Evolutionary conservation across 768 basidiomycete species (phyloP).

Genomic region (Pisolithus albus): DNA sequence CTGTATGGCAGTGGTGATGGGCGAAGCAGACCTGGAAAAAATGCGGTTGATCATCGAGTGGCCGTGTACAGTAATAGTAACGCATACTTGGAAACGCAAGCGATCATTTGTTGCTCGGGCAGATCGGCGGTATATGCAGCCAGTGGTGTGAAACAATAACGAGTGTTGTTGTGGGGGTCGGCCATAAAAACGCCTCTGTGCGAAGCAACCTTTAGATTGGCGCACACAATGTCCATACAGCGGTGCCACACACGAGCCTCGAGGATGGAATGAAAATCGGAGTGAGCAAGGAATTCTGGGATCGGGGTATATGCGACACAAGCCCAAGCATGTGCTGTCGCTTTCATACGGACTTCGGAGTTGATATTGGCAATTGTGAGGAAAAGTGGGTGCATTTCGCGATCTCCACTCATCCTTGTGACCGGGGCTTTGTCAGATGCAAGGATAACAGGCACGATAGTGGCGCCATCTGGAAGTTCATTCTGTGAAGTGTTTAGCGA

Average conservation of each 20-base stretch:
- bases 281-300: neutral
- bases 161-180: too few species aligned
- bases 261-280: neutral
- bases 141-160: too few species aligned
- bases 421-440: conserved; percentile 15
- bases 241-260: neutral
- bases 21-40: neutral
- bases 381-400: conserved; percentile 6
- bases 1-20: too few species aligned
- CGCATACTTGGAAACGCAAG: too few species aligned
- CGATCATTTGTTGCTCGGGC: too few species aligned
- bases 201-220: neutral
- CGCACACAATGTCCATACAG: neutral
- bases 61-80: too few species aligned
- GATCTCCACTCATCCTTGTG: neutral
- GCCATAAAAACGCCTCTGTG: neutral
- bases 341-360: conserved; percentile 1
- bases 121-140: too few species aligned
- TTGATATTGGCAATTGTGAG: conserved; percentile 9
- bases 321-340: neutral
- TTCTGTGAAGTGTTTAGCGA: neutral
- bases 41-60: too few species aligned
- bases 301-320: neutral
- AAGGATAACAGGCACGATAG: conserved; percentile 11
- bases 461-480: conserved; percentile 5